Base-by-base conservation (phyloP, 192 early-diverging fungal species). In the Chytriomyces confervae region DNA sequence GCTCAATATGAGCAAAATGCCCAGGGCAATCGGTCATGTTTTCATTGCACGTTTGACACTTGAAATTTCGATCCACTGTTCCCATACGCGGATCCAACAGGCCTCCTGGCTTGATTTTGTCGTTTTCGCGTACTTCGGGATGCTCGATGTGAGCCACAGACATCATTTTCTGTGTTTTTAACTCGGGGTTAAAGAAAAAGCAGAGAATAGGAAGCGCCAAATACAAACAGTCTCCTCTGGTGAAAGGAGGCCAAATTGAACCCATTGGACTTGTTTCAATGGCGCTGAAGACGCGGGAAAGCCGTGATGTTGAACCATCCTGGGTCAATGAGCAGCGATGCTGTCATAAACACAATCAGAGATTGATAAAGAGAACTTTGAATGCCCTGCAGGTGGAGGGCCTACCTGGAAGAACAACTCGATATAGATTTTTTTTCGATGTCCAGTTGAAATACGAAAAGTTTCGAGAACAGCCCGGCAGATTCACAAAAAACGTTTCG, bases 1-100 rank as follows among this genome's bases (percentile, higher is more conserved):
- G 91, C 72, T 97, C 94, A 83, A 99, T 95, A 79, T 97, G 94
- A 11, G 94, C 97, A 91, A 99, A 99, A 83, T 99, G 97, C 63
- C 97, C 96, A 60, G 95, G 95, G 81, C 97, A 99, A 78, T 95
- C 93, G 18, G 90, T 89, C 95, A 96, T 97, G 79, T 92, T 93
- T 78, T 96, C 95, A 65, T 92, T 92, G 84, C 97, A 99, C 8
- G 97, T 98, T 73, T 93, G 92, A 81, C 97, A 99, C 85, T 95
- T 96, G 89, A 95, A 96, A 80, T 96, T 96, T 72, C 95, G 92
- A 82, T 99, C 96, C 75, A 97, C 95, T 16, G 97, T 98, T 46
- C 97, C 97, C 93, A 99, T 92, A 45, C 96, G 89, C 60, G 95
- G 91, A 82, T 99, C 97, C 43, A 96, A 82, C 50, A 98, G 84